phyloP scores from a whole-genome alignment of 306 rosid genomes.

The Acacia confusa region DNA sequence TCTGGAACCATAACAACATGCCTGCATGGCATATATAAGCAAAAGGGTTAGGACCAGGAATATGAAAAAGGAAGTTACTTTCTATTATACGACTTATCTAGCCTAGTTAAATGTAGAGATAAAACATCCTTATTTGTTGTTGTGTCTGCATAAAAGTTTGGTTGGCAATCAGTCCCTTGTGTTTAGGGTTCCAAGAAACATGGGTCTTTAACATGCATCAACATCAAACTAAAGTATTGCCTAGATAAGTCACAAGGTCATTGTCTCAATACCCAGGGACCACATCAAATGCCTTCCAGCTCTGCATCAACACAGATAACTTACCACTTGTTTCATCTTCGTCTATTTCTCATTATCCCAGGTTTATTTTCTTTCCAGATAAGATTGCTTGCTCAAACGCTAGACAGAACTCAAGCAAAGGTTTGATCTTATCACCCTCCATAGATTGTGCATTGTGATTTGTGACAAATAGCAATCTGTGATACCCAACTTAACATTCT shows the following conservation, averaged over 20 bases:
- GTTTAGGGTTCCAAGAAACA: not conserved
- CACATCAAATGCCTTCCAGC: conserved; percentile 22
- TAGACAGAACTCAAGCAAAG: not conserved
- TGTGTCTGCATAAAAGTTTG: not conserved
- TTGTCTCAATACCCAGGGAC: not conserved
- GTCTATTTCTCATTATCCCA: not conserved
- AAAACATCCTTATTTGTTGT: not conserved
- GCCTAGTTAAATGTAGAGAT: not conserved
- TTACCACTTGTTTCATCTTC: conserved; percentile 14
- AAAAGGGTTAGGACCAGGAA: conserved; percentile 10
- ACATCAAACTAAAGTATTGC: not conserved
- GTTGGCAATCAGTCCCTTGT: not conserved
- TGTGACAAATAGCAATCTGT: not conserved
- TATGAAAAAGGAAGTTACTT: not conserved
- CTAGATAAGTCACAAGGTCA: not conserved
- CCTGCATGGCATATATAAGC: conserved; percentile 47
- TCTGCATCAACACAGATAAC: not conserved
- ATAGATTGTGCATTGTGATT: not conserved
- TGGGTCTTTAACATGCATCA: not conserved
- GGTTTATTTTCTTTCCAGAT: not conserved
- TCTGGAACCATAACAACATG: conserved; percentile 87
- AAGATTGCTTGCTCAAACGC: not conserved
- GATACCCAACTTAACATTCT: not conserved
- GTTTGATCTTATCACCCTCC: not conserved
- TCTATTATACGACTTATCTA: not conserved